Evolutionary conservation across 75 land plant genomes (phyloP).

Genomic region (Gnetum montanum): DNA sequence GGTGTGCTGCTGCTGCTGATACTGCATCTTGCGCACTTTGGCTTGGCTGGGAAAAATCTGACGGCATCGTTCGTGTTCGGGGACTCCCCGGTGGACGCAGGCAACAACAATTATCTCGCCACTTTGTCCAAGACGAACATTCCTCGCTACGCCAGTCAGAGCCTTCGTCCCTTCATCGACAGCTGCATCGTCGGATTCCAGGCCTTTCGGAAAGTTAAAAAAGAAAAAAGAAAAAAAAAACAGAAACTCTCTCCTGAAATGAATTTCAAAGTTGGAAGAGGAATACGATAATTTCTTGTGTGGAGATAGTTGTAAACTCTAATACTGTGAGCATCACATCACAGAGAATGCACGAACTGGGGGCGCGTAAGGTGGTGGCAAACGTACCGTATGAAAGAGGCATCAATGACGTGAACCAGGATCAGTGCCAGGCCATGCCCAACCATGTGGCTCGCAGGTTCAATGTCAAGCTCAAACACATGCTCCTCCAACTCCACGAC

Average conservation of each 20-base stretch:
- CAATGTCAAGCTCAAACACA: conserved; percentile 7
- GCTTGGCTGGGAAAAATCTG: not conserved
- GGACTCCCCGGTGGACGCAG: conserved; percentile 79
- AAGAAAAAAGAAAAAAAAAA: no score
- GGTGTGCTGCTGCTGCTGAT: no score
- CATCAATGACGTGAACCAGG: not conserved
- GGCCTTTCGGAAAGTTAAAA: no score
- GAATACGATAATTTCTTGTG: not conserved
- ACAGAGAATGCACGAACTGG: conserved; percentile 12
- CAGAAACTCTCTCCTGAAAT: conserved; percentile 1
- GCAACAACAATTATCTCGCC: conserved; percentile 67
- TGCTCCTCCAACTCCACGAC: conserved; percentile 11
- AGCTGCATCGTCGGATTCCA: conserved; percentile 42
- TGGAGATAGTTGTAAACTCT: not conserved
- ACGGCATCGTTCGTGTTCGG: conserved; percentile 69
- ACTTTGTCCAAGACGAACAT: conserved; percentile 59
- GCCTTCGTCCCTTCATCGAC: conserved; percentile 58
- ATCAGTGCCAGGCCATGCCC: conserved; percentile 4
- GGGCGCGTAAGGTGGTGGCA: conserved; percentile 16
- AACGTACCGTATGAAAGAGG: conserved; percentile 20
- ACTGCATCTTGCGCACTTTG: no score
- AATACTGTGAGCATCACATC: not conserved
- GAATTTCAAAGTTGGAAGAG: not conserved
- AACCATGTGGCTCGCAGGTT: conserved; percentile 6
- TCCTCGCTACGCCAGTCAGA: conserved; percentile 35